Evolutionary conservation across 2,329 filamentous ascomycete genomes (phyloP).

Genomic region (Alternaria panax): DNA sequence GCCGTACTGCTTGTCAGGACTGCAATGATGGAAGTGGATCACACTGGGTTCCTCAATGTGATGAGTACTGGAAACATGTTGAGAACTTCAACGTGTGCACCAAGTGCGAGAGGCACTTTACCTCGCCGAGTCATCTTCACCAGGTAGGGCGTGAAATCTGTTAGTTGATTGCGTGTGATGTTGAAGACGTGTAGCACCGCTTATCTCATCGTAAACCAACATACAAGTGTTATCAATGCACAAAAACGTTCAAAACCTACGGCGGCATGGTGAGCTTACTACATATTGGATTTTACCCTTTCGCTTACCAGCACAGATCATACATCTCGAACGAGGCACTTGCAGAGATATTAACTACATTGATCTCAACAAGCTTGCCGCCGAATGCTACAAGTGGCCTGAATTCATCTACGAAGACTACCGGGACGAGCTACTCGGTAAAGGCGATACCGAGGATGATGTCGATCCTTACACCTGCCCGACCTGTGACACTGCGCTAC

Average conservation of each 20-base stretch:
- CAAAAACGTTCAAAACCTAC: not conserved
- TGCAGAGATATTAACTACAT: not conserved
- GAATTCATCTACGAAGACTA: not conserved
- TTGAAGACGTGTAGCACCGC: not conserved
- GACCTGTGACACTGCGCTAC: not conserved
- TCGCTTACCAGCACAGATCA: not conserved
- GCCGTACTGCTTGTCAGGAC: not conserved
- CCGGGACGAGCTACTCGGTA: not conserved
- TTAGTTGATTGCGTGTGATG: not conserved
- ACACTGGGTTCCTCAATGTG: not conserved
- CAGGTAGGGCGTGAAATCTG: not conserved
- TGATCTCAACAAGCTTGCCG: not conserved
- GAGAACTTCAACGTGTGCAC: not conserved
- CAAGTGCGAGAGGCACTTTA: constrained; percentile 1
- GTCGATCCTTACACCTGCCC: not conserved
- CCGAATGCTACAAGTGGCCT: not conserved
- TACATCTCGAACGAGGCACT: not conserved
- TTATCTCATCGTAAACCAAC: not conserved
- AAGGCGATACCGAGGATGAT: not conserved
- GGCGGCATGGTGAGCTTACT: constrained; percentile 1
- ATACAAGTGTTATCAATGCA: not conserved
- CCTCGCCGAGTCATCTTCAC: not conserved
- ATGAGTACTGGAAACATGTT: not conserved
- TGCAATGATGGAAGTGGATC: not conserved
- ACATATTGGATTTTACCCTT: too few species aligned